Conservation (phyloP, 371 early-diverging fungal genomes). For the Mycotypha africana region DNA sequence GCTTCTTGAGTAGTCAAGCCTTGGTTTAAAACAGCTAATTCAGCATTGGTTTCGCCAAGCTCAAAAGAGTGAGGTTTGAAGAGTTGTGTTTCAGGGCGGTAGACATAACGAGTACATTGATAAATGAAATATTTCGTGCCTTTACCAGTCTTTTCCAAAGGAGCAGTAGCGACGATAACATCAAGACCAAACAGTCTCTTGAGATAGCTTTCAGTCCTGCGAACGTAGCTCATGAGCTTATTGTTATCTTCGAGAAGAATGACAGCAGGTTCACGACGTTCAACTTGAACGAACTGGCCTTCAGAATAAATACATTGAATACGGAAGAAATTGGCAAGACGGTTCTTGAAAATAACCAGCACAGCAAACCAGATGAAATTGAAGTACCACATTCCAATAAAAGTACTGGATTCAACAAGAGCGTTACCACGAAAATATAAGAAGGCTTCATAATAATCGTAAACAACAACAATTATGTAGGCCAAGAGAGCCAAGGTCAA, state of each 20-base stretch:
- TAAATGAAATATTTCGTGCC: conserved; percentile 61
- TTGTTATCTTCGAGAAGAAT: conserved; percentile 48
- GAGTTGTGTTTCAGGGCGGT: conserved; percentile 3
- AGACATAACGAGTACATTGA: conserved; percentile 65
- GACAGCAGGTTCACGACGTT: conserved; percentile 48
- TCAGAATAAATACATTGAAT: conserved; percentile 44
- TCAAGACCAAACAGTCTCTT: conserved; percentile 28
- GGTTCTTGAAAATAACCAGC: conserved; percentile 36
- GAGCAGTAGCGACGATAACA: conserved; percentile 34
- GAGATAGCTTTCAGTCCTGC: conserved; percentile 14
- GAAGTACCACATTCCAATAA: conserved; percentile 62
- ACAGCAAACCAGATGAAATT: conserved; percentile 59
- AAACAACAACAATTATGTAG: conserved; percentile 29
- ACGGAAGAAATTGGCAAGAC: conserved; percentile 65
- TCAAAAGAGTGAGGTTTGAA: conserved; percentile 55
- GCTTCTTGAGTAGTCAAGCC: conserved; percentile 58
- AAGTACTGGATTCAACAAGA: conserved; percentile 32
- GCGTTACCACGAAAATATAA: conserved; percentile 24
- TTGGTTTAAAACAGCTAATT: conserved; percentile 28
- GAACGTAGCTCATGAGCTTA: neutral
- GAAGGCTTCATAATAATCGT: conserved; percentile 37
- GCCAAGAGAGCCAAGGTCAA: conserved; percentile 34
- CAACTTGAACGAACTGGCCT: conserved; percentile 64
- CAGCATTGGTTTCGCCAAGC: conserved; percentile 45
- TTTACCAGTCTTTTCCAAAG: conserved; percentile 35